Percentiles rank a stretch among this genome's conserved stretches.
These are phyloP conservation scores for Phlebopus sp. DNA, from an alignment of 1,284 basidiomycete species.

Conservation along the genomic window DNA sequence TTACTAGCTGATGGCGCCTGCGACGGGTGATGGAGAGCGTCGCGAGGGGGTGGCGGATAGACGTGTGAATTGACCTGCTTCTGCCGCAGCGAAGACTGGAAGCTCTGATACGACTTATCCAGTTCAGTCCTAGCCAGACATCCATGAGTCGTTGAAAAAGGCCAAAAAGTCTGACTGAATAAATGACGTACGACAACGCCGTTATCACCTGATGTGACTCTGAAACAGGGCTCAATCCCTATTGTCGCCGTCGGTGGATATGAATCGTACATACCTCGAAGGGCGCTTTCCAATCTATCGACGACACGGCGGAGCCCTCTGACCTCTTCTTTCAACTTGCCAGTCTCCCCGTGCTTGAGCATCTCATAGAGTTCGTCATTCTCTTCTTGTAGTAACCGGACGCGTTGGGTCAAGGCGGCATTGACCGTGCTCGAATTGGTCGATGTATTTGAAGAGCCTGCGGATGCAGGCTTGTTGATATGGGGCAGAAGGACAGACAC, in stretches of 20 bases:
- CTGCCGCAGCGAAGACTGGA: slow-evolving; percentile 45
- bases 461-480: slow-evolving; percentile 43
- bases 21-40: slow-evolving; percentile 29
- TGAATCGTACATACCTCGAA: slow-evolving; percentile 54
- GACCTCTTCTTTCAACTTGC: slow-evolving; percentile 75
- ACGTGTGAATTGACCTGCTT: slow-evolving; percentile 38
- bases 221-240: slow-evolving; percentile 28
- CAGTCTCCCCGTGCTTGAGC: slow-evolving; percentile 66
- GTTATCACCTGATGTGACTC: slow-evolving; percentile 72
- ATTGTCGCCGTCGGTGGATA: slow-evolving; percentile 2
- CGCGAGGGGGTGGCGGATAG: slow-evolving; percentile 34
- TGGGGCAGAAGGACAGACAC: slow-evolving; percentile 66
- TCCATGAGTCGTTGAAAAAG: neutral
- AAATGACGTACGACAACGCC: slow-evolving; percentile 61
- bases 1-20: slow-evolving; percentile 21
- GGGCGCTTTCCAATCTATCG: slow-evolving; percentile 62
- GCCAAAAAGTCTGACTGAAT: slow-evolving; percentile 4
- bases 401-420: slow-evolving; percentile 67
- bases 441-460: slow-evolving; percentile 29
- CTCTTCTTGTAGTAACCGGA: slow-evolving; percentile 71
- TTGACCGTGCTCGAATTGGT: slow-evolving; percentile 56
- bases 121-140: slow-evolving; percentile 50
- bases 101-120: slow-evolving; percentile 65
- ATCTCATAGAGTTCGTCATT: slow-evolving; percentile 79
- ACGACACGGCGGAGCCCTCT: slow-evolving; percentile 63